phyloP scores from a whole-genome alignment of 2,329 filamentous ascomycete genomes.

The Aspergillus ochraceus region DNA sequence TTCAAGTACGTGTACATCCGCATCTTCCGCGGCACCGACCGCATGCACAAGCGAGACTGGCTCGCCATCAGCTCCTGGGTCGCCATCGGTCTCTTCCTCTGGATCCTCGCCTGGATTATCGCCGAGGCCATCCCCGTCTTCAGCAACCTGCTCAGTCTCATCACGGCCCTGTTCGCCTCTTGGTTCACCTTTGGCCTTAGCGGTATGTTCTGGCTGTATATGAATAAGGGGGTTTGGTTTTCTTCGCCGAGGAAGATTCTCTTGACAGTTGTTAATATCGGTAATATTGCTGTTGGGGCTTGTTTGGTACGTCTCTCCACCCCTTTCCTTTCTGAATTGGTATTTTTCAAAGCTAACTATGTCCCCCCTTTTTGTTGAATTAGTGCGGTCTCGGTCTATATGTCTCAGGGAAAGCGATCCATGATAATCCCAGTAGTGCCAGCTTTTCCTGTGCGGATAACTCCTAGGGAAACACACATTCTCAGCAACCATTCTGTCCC shows the following conservation, averaged over 20 bases:
- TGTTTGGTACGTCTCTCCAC: constrained; percentile 20
- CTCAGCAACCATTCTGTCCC: background rate
- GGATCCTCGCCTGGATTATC: constrained; percentile 66
- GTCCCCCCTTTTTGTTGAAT: too few relatives aligned
- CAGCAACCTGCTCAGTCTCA: constrained; percentile 64
- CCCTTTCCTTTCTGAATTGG: background rate
- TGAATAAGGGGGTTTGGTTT: constrained; percentile 36
- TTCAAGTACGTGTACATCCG: constrained; percentile 67
- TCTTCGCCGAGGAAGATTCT: constrained; percentile 31
- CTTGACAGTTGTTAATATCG: constrained; percentile 28
- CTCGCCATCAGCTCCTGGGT: constrained; percentile 60
- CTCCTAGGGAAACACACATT: constrained; percentile 10
- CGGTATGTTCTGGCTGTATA: constrained; percentile 41
- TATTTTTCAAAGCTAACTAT: background rate
- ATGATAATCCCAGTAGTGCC: constrained; percentile 30
- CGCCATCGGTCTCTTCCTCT: constrained; percentile 55
- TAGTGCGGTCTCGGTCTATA: constrained; percentile 35
- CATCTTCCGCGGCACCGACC: constrained; percentile 60
- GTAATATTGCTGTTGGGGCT: constrained; percentile 23
- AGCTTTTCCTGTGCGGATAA: constrained; percentile 36
- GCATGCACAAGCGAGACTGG: constrained; percentile 53
- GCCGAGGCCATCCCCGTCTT: constrained; percentile 71
- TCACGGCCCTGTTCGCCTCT: constrained; percentile 62
- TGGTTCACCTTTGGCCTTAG: constrained; percentile 61
- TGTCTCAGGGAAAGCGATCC: constrained; percentile 36